A percentile compares a stretch with the other conserved stretches of the same genome.
phyloP scores from a whole-genome alignment of 129 eudicot species.

The Flaveria bidentis region DNA sequence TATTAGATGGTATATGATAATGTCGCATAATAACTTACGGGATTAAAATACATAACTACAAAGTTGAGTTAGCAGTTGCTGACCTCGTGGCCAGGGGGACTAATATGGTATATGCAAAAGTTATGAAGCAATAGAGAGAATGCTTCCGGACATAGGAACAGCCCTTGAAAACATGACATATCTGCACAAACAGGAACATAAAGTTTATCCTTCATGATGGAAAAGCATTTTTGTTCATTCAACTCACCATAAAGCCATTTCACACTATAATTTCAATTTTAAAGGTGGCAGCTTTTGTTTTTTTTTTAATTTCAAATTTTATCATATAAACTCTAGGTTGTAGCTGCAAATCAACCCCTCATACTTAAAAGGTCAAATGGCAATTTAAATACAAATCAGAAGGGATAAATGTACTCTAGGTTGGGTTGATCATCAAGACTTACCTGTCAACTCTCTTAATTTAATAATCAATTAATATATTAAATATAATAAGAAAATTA shows the following conservation, averaged over 20 bases:
- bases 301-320: not conserved
- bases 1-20: slow-evolving; percentile 16
- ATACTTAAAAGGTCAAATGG: not conserved
- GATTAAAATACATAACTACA: not conserved
- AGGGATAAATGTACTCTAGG: not conserved
- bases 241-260: slow-evolving; percentile 11
- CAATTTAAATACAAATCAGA: not conserved
- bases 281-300: not conserved
- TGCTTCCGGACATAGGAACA: slow-evolving; percentile 85
- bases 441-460: not conserved
- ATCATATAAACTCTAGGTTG: not conserved
- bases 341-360: not conserved
- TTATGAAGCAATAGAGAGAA: slow-evolving; percentile 83
- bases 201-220: slow-evolving; percentile 6
- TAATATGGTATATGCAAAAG: slow-evolving; percentile 88
- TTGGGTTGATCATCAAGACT: not conserved
- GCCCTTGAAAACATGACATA: slow-evolving; percentile 90
- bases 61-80: slow-evolving; percentile 32
- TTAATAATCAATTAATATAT: not conserved
- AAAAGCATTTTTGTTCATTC: not conserved
- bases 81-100: slow-evolving; percentile 97
- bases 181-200: slow-evolving; percentile 51
- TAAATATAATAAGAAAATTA: not conserved
- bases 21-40: not conserved
- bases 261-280: slow-evolving; percentile 4